phyloP scores from a whole-genome alignment of 495 filamentous ascomycete species.

The Penicillium soppii region DNA sequence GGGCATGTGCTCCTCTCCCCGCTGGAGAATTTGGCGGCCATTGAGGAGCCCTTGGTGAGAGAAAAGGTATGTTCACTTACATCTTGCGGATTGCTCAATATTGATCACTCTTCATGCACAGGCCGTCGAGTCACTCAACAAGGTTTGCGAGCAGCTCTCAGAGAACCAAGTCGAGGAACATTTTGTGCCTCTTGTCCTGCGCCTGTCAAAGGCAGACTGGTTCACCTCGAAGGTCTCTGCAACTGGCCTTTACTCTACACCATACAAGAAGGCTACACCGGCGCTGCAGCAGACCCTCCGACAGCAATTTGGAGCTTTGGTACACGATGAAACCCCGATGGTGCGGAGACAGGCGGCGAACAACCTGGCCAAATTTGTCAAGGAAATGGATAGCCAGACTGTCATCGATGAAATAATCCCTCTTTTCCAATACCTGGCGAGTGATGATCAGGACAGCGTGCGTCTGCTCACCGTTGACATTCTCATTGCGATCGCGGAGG shows the following conservation, averaged over 20 bases:
- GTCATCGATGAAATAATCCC: constrained; percentile 99
- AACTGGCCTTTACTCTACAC: constrained; percentile 87
- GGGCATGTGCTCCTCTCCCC: constrained; percentile 96
- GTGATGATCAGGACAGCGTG: constrained; percentile 96
- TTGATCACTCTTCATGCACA: constrained; percentile 31
- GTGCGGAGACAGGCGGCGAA: constrained; percentile 94
- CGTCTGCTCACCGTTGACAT: constrained; percentile 94
- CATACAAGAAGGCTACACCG: constrained; percentile 83
- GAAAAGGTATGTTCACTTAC: constrained; percentile 69
- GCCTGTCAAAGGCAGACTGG: constrained; percentile 98
- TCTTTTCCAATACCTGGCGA: constrained; percentile 92
- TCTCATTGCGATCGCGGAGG: constrained; percentile 93
- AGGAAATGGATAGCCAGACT: constrained; percentile 85
- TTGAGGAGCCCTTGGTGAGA: constrained; percentile 94
- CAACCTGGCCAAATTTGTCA: constrained; percentile 95
- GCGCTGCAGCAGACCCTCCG: constrained; percentile 85
- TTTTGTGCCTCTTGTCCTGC: constrained; percentile 90
- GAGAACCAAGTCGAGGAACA: constrained; percentile 91
- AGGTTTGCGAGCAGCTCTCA: constrained; percentile 90
- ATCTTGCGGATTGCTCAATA: background rate
- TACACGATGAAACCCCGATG: constrained; percentile 99
- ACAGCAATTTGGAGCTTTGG: constrained; percentile 85
- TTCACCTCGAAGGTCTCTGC: constrained; percentile 99
- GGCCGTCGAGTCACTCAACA: constrained; percentile 98
- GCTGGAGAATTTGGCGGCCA: constrained; percentile 95